These are phyloP conservation scores for Mycena pura DNA, from an alignment of 768 basidiomycete species.

Conservation along the genomic window DNA sequence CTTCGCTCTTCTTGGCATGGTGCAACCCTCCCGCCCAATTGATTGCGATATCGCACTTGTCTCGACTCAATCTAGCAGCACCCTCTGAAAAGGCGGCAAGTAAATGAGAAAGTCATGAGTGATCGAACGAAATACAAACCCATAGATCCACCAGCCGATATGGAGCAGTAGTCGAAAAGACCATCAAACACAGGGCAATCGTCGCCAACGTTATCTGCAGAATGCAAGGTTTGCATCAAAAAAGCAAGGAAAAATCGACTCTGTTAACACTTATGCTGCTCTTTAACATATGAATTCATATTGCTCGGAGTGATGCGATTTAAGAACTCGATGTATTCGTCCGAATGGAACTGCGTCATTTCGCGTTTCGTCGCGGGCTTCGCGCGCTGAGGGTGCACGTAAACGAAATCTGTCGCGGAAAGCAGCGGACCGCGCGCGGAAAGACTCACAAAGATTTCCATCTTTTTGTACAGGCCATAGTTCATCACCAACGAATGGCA, in stretches of 20 bases:
- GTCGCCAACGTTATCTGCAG: slow-evolving; percentile 93
- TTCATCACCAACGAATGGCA: slow-evolving; percentile 99
- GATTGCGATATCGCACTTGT: slow-evolving; percentile 98
- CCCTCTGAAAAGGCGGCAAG: slow-evolving; percentile 70
- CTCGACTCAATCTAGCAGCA: slow-evolving; percentile 90
- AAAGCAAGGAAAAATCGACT: slow-evolving; percentile 15
- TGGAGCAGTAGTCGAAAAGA: slow-evolving; percentile 97
- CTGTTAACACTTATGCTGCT: slow-evolving; percentile 90
- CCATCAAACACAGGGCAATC: slow-evolving; percentile 99
- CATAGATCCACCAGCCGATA: slow-evolving; percentile 99
- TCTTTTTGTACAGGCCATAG: slow-evolving; percentile 98
- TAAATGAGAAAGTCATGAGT: neutral
- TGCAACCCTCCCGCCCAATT: slow-evolving; percentile 99
- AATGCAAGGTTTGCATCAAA: neutral
- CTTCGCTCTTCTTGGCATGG: slow-evolving; percentile 99
- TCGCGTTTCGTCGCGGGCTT: slow-evolving; percentile 99
- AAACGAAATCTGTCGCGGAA: slow-evolving; percentile 2
- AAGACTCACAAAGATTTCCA: slow-evolving; percentile 96
- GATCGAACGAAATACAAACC: slow-evolving; percentile 57
- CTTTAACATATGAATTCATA: slow-evolving; percentile 91
- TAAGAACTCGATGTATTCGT: slow-evolving; percentile 98
- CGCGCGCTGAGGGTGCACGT: slow-evolving; percentile 68
- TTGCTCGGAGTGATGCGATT: slow-evolving; percentile 93
- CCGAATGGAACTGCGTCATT: slow-evolving; percentile 99
- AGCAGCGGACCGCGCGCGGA: neutral